Percentiles rank a stretch among this genome's conserved stretches.
Conservation (phyloP, 2,329 filamentous ascomycete genomes). For the Paraphoma chrysanthemicola region DNA sequence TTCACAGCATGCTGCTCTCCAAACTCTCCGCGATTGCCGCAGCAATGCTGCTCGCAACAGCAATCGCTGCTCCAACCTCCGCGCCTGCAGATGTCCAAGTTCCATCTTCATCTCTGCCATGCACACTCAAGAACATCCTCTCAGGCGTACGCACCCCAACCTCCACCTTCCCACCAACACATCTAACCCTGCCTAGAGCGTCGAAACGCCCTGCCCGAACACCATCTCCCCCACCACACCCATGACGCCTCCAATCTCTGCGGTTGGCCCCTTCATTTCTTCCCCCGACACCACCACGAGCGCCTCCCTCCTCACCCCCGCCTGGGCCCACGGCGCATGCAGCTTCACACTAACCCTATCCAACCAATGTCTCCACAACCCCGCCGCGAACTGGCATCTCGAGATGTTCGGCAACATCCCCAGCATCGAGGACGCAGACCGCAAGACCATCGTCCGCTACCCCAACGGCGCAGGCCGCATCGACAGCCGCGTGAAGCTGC, state of each 20-base stretch:
- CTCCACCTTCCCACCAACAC: not conserved
- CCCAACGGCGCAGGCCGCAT: not conserved
- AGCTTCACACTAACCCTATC: not conserved
- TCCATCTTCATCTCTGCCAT: not conserved
- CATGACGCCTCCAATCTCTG: too few species aligned
- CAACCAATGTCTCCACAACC: not conserved
- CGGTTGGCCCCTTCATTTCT: not conserved
- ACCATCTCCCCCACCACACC: too few species aligned
- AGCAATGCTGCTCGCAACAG: not conserved
- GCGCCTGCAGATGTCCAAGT: not conserved
- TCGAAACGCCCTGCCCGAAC: too few species aligned
- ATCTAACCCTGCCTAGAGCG: not conserved
- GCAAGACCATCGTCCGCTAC: not conserved
- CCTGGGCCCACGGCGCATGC: not conserved
- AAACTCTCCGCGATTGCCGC: not conserved
- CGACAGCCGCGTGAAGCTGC: not conserved
- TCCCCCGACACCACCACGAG: not conserved
- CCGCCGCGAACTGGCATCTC: not conserved
- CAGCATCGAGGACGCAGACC: not conserved
- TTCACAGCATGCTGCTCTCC: not conserved
- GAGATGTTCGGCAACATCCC: not conserved
- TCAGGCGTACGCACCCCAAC: not conserved
- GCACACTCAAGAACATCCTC: not conserved
- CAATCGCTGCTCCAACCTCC: not conserved
- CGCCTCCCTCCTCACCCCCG: not conserved